Evolutionary conservation across 1,284 basidiomycete species (phyloP).

Genomic region (Pyrrhoderma noxium): DNA sequence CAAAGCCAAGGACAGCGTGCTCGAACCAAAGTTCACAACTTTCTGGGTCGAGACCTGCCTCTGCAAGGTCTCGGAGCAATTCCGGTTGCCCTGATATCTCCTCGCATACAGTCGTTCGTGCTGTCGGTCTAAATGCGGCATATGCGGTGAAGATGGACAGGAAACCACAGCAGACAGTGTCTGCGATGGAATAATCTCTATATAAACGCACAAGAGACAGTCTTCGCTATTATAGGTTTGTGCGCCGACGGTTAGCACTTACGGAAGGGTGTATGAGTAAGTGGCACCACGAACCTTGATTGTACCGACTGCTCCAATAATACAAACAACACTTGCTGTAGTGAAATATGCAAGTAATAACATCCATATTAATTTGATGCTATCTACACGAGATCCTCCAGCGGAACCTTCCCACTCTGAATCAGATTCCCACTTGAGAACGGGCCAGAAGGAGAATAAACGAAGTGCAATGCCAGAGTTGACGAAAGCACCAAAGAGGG

Average conservation of each 20-base stretch:
- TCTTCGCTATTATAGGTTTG: constrained; percentile 34
- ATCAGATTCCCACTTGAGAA: constrained; percentile 60
- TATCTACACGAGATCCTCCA: constrained; percentile 52
- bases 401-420: constrained; percentile 63
- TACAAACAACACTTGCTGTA: constrained; percentile 51
- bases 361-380: constrained; percentile 57
- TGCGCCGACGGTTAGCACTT: constrained; percentile 4
- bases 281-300: constrained; percentile 41
- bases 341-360: constrained; percentile 60
- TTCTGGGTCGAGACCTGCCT: constrained; percentile 64
- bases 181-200: constrained; percentile 68
- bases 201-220: constrained; percentile 52
- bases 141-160: constrained; percentile 49
- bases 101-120: constrained; percentile 59
- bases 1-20: constrained; percentile 48
- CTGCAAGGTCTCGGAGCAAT: constrained; percentile 59
- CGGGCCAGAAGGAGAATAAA: constrained; percentile 48
- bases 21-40: constrained; percentile 75
- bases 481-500: constrained; percentile 46
- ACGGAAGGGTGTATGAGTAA: background rate
- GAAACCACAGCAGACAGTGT: constrained; percentile 58
- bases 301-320: constrained; percentile 59
- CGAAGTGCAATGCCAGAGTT: constrained; percentile 50
- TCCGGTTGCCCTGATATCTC: constrained; percentile 66
- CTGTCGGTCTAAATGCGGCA: constrained; percentile 44